Evolutionary conservation across 176 grass and related monocot species (phyloP).

Genomic region (Thalia dealbata): DNA sequence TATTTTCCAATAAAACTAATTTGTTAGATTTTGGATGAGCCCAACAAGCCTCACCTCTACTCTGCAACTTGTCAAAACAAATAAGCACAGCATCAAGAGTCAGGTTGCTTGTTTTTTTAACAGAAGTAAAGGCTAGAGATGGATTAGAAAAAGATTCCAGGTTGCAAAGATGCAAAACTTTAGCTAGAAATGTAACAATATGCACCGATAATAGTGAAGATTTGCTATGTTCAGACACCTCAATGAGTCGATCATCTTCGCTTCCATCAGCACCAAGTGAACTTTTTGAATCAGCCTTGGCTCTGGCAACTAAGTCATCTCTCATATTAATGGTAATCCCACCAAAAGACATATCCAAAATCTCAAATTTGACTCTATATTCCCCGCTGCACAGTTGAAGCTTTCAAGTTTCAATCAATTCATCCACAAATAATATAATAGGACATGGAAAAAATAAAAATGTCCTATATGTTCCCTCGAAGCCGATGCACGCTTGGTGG

Average conservation of each 20-base stretch:
- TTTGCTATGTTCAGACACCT: constrained; percentile 40
- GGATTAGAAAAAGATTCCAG: neutral
- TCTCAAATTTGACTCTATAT: constrained; percentile 30
- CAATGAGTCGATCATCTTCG: constrained; percentile 37
- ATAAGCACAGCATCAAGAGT: no score
- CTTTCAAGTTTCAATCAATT: neutral
- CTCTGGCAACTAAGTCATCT: constrained; percentile 49
- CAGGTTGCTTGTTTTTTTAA: neutral
- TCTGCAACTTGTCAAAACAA: no score
- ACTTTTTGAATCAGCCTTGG: constrained; percentile 47
- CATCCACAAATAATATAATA: constrained; percentile 4
- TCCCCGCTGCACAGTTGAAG: constrained; percentile 24
- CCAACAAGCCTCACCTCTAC: no score
- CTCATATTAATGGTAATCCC: constrained; percentile 39
- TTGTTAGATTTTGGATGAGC: no score
- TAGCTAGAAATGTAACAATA: constrained; percentile 63
- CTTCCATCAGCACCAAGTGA: constrained; percentile 36
- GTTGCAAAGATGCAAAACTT: constrained; percentile 44
- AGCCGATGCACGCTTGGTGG: constrained; percentile 98
- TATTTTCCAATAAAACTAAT: no score
- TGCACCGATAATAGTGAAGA: constrained; percentile 50
- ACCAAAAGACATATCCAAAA: constrained; percentile 37
- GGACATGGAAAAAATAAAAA: neutral
- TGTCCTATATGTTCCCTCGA: constrained; percentile 84
- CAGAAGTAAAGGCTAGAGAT: neutral